phyloP scores from a whole-genome alignment of 2,329 filamentous ascomycete genomes.

The Aspergillus ochraceus region DNA sequence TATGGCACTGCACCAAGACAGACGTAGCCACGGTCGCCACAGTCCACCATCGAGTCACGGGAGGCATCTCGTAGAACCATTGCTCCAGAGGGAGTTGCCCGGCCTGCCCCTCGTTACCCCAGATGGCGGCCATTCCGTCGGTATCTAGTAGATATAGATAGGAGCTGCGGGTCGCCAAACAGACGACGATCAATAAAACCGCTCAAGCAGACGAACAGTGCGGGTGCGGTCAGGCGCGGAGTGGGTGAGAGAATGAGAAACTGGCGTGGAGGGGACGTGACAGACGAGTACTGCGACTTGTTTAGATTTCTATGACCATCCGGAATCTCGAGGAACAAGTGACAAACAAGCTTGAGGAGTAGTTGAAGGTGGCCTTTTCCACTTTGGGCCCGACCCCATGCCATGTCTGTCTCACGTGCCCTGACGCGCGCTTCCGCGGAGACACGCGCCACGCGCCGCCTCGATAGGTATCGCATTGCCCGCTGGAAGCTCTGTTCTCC shows the following conservation, averaged over 20 bases:
- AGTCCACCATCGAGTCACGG: conserved; percentile 96
- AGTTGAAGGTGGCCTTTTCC: conserved; percentile 25
- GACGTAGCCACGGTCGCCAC: conserved; percentile 86
- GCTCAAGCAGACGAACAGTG: background rate
- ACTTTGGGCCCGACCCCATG: background rate
- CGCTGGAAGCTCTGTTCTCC: background rate
- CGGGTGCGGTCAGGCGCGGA: background rate
- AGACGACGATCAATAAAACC: background rate
- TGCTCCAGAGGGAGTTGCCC: conserved; percentile 80
- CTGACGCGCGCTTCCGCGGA: conserved; percentile 12
- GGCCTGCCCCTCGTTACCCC: conserved; percentile 47
- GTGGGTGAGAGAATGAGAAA: background rate
- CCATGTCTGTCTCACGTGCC: conserved; percentile 8
- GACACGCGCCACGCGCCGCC: conserved; percentile 19
- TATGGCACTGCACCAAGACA: conserved; percentile 86
- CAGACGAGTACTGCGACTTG: background rate
- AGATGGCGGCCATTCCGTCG: conserved; percentile 43
- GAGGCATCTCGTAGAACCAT: conserved; percentile 99
- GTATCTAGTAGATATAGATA: background rate
- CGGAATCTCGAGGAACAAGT: background rate
- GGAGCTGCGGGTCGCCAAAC: background rate
- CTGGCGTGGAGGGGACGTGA: background rate
- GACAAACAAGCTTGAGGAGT: background rate
- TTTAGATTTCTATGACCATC: background rate
- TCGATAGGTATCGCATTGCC: conserved; percentile 13